A percentile compares a stretch with the other conserved stretches of the same genome.
Evolutionary conservation across 495 filamentous ascomycete genomes (phyloP).

Genomic region (Penicillium bialowiezense): DNA sequence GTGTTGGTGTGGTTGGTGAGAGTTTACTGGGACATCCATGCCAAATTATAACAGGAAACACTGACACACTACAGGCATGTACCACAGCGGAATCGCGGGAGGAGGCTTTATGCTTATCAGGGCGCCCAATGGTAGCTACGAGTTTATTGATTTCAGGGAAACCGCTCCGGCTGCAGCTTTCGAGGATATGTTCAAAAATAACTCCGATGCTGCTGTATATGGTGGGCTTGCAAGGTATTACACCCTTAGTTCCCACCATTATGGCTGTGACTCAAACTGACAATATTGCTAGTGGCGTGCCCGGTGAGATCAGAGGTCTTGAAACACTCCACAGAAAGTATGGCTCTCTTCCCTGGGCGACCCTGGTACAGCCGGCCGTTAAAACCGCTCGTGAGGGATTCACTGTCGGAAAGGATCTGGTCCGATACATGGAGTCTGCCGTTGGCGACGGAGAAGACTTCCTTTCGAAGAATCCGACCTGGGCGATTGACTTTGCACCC

Average conservation of each 20-base stretch:
- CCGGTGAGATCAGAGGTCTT: conserved; percentile 77
- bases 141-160: conserved; percentile 83
- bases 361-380: conserved; percentile 68
- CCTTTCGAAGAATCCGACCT: conserved; percentile 66
- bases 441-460: conserved; percentile 52
- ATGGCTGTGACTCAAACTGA: neutral
- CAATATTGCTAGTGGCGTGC: conserved; percentile 57
- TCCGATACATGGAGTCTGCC: conserved; percentile 61
- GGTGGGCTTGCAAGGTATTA: conserved; percentile 64
- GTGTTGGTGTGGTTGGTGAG: conserved; percentile 69
- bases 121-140: conserved; percentile 59
- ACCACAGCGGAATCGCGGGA: conserved; percentile 83
- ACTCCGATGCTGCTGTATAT: conserved; percentile 42
- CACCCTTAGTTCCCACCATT: neutral
- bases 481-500: conserved; percentile 86
- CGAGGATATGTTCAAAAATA: conserved; percentile 74
- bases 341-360: conserved; percentile 66
- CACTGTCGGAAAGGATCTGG: conserved; percentile 62
- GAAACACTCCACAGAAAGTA: conserved; percentile 73
- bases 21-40: neutral
- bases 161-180: conserved; percentile 74
- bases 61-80: conserved; percentile 56
- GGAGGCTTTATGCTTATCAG: conserved; percentile 86
- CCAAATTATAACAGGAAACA: neutral
- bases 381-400: conserved; percentile 75